Base-by-base conservation (phyloP, 192 early-diverging fungal species). In the Backusella mclennaniae region DNA sequence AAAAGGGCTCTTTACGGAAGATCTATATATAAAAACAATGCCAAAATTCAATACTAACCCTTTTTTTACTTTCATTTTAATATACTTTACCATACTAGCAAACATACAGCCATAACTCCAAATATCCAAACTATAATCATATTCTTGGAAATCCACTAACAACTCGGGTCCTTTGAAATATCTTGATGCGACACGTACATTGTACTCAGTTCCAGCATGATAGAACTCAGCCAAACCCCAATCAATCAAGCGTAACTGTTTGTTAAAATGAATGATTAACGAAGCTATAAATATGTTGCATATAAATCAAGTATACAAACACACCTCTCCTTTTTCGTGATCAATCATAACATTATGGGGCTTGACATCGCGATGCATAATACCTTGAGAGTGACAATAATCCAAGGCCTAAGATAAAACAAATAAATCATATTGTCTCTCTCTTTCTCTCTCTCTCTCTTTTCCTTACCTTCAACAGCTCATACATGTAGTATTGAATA, bases 261-360 rank as follows among this genome's bases (percentile, higher is more conserved):
- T 33, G 33, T 33, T 33, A 3, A 33, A 33, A 33, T 33, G 33
- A 33, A 33, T 33, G 1, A 33, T 33, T 33, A 33, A 33, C 33
- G 3, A 33, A 33, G 33, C 33, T 33, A 33, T 33, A 33, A 33
- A 33, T 2, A 33, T 33, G 3, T 3, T 33, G 33, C 3, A 33
- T 33, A 33, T 31, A 31, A 31, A 31, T 31, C 42, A 44, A 39
- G 38, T 8, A 46, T 46, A 71, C 17, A 17, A 19, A 23, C 46
- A 41, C 80, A 89, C 87, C 80, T 92, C 93, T 74, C 95, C 92
- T 81, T 95, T 94, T 82, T 94, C 93, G 77, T 99, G 97, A 81
- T 99, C 98, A 80, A 99, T 99, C 98, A 99, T 99, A 29, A 99
- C 96, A 74, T 98, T 98, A 85, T 97, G 97, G 26, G 98, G 98